Evolutionary conservation across 1,139 yeast species (phyloP).

Genomic region (Pneumocystis wakefieldiae): DNA sequence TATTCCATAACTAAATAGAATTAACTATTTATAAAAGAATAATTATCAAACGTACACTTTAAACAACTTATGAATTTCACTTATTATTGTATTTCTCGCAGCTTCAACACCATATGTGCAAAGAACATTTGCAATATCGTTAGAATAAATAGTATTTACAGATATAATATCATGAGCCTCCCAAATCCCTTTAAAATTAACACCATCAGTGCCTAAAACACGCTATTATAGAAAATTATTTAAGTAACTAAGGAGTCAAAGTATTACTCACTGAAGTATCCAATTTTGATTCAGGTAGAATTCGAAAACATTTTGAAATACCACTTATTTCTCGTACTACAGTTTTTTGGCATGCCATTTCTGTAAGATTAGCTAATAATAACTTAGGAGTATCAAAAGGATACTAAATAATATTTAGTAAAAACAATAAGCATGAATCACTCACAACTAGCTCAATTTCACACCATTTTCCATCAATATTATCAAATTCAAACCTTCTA

Average conservation of each 20-base stretch:
- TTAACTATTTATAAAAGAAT: not conserved
- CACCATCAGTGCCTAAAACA: conserved; percentile 89
- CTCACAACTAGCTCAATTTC: conserved; percentile 49
- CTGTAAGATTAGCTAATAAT: conserved; percentile 93
- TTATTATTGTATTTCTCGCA: conserved; percentile 91
- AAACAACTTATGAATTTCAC: conserved; percentile 91
- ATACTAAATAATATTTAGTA: conserved; percentile 27
- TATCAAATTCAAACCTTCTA: conserved; percentile 78
- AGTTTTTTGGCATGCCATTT: conserved; percentile 74
- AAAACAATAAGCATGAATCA: not conserved
- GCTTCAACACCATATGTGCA: conserved; percentile 96
- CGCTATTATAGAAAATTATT: conserved; percentile 32
- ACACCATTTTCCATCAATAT: conserved; percentile 80
- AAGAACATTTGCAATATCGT: conserved; percentile 84
- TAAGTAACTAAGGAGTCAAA: not conserved
- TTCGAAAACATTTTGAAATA: conserved; percentile 88
- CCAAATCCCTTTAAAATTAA: conserved; percentile 96
- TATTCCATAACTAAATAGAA: conserved; percentile 39
- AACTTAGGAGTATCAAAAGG: conserved; percentile 81
- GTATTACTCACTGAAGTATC: conserved; percentile 22
- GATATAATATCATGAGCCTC: conserved; percentile 85
- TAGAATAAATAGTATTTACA: conserved; percentile 75
- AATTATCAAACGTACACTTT: conserved; percentile 42
- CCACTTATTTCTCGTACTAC: conserved; percentile 86
- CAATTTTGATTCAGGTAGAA: conserved; percentile 42